These are phyloP conservation scores for Exophiala xenobiotica DNA, from an alignment of 2,329 filamentous ascomycete genomes.

Conservation along the genomic window DNA sequence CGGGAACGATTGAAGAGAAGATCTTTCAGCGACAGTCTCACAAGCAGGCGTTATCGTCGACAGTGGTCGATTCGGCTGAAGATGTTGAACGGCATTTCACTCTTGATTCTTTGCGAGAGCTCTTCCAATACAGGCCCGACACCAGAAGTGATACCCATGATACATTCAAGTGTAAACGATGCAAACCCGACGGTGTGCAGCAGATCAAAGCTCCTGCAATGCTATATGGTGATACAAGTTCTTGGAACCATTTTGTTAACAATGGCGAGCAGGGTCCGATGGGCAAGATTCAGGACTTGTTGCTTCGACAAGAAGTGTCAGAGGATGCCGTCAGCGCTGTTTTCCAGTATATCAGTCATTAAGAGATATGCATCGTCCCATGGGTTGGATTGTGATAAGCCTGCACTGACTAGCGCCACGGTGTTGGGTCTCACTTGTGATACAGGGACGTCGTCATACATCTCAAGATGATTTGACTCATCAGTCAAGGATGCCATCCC, in stretches of 20 bases:
- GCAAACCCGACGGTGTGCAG: conserved; percentile 82
- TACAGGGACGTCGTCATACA: background rate
- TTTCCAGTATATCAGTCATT: conserved; percentile 98
- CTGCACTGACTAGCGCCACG: too few relatives aligned
- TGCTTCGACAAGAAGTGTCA: conserved; percentile 80
- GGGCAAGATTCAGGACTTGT: conserved; percentile 80
- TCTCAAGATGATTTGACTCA: too few relatives aligned
- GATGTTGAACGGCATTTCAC: conserved; percentile 97
- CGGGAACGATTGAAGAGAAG: conserved; percentile 97
- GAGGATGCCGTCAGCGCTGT: conserved; percentile 85
- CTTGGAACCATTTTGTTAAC: conserved; percentile 98
- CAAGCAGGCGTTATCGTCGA: conserved; percentile 94
- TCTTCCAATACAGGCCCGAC: conserved; percentile 86
- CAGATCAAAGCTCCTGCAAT: conserved; percentile 88
- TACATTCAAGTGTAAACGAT: conserved; percentile 97
- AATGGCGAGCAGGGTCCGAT: conserved; percentile 65
- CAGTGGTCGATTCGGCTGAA: conserved; percentile 93
- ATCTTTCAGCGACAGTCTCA: conserved; percentile 98
- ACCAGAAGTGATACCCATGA: conserved; percentile 95
- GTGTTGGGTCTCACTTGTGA: background rate
- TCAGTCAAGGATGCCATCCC: too few relatives aligned
- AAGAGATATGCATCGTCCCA: too few relatives aligned
- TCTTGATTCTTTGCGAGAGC: conserved; percentile 81
- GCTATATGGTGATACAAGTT: conserved; percentile 95
- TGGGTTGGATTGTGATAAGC: too few relatives aligned